phyloP scores from a whole-genome alignment of 2,329 filamentous ascomycete genomes.

The Gnomoniopsis sp. region DNA sequence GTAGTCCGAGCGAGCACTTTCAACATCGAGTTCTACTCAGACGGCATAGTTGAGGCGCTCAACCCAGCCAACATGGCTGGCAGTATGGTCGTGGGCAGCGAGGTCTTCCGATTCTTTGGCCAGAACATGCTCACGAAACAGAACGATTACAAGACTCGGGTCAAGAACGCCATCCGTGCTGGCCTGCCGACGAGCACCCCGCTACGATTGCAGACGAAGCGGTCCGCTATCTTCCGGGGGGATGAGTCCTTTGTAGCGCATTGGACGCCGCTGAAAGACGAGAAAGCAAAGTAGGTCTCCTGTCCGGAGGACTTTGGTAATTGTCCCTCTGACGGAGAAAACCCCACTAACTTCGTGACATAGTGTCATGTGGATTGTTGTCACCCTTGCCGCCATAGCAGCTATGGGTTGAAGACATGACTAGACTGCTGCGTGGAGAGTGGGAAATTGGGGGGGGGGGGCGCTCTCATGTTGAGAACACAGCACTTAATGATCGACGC shows the following conservation, averaged over 20 bases:
- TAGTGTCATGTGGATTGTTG: conserved; percentile 8
- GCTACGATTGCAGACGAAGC: conserved; percentile 25
- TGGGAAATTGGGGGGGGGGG: too few relatives aligned
- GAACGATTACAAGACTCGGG: conserved; percentile 23
- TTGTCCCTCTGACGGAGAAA: background rate
- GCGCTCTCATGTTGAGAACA: too few relatives aligned
- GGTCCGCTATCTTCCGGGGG: conserved; percentile 25
- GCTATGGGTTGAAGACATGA: background rate
- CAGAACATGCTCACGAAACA: conserved; percentile 24
- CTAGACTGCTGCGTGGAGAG: background rate
- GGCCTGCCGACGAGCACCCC: conserved; percentile 30
- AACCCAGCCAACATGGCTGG: conserved; percentile 24
- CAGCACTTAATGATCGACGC: too few relatives aligned
- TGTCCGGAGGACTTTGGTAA: background rate
- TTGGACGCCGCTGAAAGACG: conserved; percentile 25
- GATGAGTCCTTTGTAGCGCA: conserved; percentile 23
- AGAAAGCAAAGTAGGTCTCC: conserved; percentile 10
- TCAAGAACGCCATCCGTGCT: conserved; percentile 19
- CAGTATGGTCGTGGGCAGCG: conserved; percentile 21
- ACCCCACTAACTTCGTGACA: background rate
- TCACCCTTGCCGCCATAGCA: conserved; percentile 9
- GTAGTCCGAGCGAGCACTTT: conserved; percentile 23
- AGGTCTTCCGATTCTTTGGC: conserved; percentile 26
- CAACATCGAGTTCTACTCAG: conserved; percentile 25
- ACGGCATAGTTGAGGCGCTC: conserved; percentile 23